A percentile compares a stretch with the other conserved stretches of the same genome.
These are phyloP conservation scores for Xylaria acuta DNA, from an alignment of 495 filamentous ascomycete genomes.

Conservation along the genomic window DNA sequence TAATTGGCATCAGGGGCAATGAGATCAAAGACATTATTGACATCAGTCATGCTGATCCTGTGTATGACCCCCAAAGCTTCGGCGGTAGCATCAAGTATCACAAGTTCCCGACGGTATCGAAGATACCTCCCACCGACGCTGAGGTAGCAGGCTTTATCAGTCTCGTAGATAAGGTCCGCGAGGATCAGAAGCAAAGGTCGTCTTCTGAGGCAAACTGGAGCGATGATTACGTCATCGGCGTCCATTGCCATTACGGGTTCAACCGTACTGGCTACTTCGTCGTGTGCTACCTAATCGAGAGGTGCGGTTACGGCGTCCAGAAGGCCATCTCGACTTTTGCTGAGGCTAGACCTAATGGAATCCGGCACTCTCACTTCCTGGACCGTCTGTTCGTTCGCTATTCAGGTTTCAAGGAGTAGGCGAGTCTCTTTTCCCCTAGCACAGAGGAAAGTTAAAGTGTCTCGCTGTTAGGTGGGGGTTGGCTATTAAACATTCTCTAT, in stretches of 20 bases:
- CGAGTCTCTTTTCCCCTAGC: neutral
- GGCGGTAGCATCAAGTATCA: conserved; percentile 79
- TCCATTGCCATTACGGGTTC: conserved; percentile 96
- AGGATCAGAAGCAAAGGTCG: conserved; percentile 53
- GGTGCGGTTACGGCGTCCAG: conserved; percentile 71
- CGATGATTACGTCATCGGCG: conserved; percentile 65
- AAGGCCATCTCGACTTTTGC: conserved; percentile 85
- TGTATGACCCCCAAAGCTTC: conserved; percentile 80
- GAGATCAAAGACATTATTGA: conserved; percentile 79
- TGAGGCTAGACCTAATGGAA: conserved; percentile 74
- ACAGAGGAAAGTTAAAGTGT: too few species aligned
- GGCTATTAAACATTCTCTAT: neutral
- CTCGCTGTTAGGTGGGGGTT: neutral
- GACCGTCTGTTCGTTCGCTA: conserved; percentile 87
- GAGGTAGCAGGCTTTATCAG: conserved; percentile 80
- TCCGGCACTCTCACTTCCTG: conserved; percentile 87
- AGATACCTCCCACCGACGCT: conserved; percentile 80
- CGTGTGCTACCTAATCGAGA: conserved; percentile 88
- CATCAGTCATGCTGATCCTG: conserved; percentile 84
- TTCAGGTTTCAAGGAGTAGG: conserved; percentile 37
- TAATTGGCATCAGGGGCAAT: conserved; percentile 45
- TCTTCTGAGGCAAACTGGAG: conserved; percentile 47
- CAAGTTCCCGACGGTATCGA: conserved; percentile 91
- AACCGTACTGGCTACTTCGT: conserved; percentile 92
- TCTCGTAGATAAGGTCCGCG: conserved; percentile 74